Evolutionary conservation across 768 basidiomycete species (phyloP).

Genomic region (Boletus sensibilis): DNA sequence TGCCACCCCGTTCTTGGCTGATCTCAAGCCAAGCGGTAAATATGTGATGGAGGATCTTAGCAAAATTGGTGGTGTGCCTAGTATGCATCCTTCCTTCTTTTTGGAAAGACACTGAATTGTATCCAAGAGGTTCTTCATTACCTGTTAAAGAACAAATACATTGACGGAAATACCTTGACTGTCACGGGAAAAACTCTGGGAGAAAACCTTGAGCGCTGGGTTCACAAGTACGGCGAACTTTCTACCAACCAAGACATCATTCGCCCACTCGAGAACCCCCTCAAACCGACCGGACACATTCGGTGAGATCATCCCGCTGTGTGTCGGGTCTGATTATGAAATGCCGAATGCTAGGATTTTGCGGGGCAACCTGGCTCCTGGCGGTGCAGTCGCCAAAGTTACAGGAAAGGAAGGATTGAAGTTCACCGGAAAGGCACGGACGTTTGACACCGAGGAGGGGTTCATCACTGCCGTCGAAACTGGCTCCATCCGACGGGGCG

Average conservation of each 20-base stretch:
- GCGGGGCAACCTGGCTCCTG: slow-evolving; percentile 89
- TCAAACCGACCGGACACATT: slow-evolving; percentile 88
- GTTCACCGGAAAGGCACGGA: slow-evolving; percentile 89
- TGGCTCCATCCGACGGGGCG: slow-evolving; percentile 87
- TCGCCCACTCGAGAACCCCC: slow-evolving; percentile 80
- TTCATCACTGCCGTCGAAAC: slow-evolving; percentile 86
- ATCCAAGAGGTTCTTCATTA: slow-evolving; percentile 76
- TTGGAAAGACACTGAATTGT: background rate
- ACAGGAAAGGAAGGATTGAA: slow-evolving; percentile 92
- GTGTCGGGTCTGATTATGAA: slow-evolving; percentile 2
- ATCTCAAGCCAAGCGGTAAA: slow-evolving; percentile 95
- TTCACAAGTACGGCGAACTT: slow-evolving; percentile 73
- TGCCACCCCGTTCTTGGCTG: slow-evolving; percentile 89
- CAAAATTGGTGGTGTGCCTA: slow-evolving; percentile 94
- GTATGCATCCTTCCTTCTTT: slow-evolving; percentile 45
- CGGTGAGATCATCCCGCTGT: slow-evolving; percentile 46
- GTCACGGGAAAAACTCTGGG: slow-evolving; percentile 88
- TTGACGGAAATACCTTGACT: slow-evolving; percentile 89
- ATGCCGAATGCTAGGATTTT: slow-evolving; percentile 58
- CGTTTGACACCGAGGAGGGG: slow-evolving; percentile 88
- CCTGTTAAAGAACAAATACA: slow-evolving; percentile 80
- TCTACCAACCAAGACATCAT: slow-evolving; percentile 79
- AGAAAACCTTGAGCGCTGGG: slow-evolving; percentile 92
- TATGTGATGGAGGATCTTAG: slow-evolving; percentile 99
- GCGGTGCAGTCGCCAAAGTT: slow-evolving; percentile 95